These are phyloP conservation scores for Mycena polygramma DNA, from an alignment of 768 basidiomycete genomes.

Conservation along the genomic window DNA sequence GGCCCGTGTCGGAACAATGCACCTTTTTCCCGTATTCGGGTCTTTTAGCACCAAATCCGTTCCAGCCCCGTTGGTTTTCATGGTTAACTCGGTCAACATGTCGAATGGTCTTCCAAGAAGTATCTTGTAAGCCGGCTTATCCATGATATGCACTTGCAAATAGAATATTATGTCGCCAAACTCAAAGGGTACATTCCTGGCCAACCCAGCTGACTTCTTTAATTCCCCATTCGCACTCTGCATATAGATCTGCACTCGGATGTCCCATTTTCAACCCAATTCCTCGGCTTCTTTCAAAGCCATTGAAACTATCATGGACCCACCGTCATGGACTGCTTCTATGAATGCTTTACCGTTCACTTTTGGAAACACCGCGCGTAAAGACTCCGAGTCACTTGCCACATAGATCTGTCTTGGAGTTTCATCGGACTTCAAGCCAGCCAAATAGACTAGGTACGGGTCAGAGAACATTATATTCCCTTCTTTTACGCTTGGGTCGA, in stretches of 20 bases:
- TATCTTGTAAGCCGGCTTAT: not conserved
- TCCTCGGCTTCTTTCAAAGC: not conserved
- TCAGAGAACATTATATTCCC: not conserved
- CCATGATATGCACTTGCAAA: constrained; percentile 32
- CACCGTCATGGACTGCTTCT: not conserved
- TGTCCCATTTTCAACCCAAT: not conserved
- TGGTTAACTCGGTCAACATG: constrained; percentile 34
- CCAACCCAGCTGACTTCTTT: constrained; percentile 26
- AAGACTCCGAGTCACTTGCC: not conserved
- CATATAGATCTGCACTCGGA: constrained; percentile 34
- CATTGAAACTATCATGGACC: not conserved
- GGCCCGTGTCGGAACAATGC: not conserved
- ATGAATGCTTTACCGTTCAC: not conserved
- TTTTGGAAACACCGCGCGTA: not conserved
- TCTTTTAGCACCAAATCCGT: not conserved
- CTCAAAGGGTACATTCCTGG: constrained; percentile 28
- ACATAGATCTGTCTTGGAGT: not conserved
- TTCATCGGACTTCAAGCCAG: constrained; percentile 18
- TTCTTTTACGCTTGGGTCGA: not conserved
- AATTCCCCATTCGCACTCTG: constrained; percentile 18
- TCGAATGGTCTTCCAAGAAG: constrained; percentile 39
- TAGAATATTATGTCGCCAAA: constrained; percentile 32
- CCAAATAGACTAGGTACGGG: constrained; percentile 9
- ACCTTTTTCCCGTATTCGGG: not conserved
- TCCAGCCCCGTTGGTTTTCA: constrained; percentile 25